Evolutionary conservation across 2,329 filamentous ascomycete genomes (phyloP), one percentile per base, ranked within the genome.

Genomic region (Teratosphaeria destructans): DNA sequence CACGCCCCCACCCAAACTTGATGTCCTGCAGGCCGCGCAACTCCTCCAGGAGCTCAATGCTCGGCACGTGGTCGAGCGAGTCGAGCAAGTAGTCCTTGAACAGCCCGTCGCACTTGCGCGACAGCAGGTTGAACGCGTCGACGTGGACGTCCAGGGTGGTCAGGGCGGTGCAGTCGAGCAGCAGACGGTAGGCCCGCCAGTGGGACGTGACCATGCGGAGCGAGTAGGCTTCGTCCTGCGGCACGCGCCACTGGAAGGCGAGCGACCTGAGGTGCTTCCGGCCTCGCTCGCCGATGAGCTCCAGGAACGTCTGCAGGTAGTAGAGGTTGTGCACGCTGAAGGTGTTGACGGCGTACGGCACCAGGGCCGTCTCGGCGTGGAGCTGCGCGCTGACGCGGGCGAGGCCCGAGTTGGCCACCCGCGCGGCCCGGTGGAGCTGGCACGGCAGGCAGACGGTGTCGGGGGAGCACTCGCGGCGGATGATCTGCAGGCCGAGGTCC

Each of bases 281-380:
- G 10, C 19, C 52, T 6, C 32, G 14, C 5, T n/a, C 27, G n/a
- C 57, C 57, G 11, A 54, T 55, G 7, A 54, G n/a, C 23, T 55
- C 14, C 14, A 54, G 57, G 39, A 58, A 54, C 4, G 34, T 23
- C n/a, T 35, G 32, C 6, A 58, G 52, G 23, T 54, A 58, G 57
- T 58, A 58, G 27, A 58, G n/a, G 49, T 55, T 58, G 52, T 58
- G 57, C 19, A 47, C 32, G 32, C 52, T 58, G 49, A 55, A 58
- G 3, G 57, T 58, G 49, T 55, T 58, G 47, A 58, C 19, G 19
- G 57, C 37, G 49, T 55, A 58, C 29, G 52, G 32, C 5, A 54
- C 26, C 26, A 58, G 12, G 7, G 23, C 49, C 27, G 34, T 39
- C 35, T 54, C 57, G 32, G 12, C 32, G 39, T 58, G 49, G 16